Base-by-base conservation (phyloP, 2,329 filamentous ascomycete species). In the Teratosphaeria destructans region DNA sequence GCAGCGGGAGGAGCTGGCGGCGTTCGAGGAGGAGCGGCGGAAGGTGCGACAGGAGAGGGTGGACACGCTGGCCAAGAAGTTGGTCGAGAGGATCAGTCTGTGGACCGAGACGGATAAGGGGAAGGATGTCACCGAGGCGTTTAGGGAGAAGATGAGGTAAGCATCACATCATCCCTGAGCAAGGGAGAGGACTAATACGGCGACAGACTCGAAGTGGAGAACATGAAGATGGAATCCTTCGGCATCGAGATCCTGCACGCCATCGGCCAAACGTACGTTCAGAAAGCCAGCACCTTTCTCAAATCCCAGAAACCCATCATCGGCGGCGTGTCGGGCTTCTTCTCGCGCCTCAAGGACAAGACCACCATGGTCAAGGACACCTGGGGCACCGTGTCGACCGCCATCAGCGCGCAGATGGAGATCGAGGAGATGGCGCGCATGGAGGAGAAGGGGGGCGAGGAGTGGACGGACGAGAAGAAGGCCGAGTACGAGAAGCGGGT, bases 371-470 rank as follows among this genome's bases (percentile, higher is more conserved):
- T 95, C 69, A 97, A 97, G 81, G 94, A 99, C 71, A 97, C 94
- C 1, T 99, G 94, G 94, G 93, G 89, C 71, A 99, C 94, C 34
- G 96, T 99, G 72, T 91, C 86, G 64, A 95, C 90, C 57, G 94
- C 94, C 47, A 95, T 99, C 65, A 92, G 96, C 71, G 94, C 94
- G 29, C 94, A 99, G 78, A 88, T 96, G 79, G 96, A 92, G 61
- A 96, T 99, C 85, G 93, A 99, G 78, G 93, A 96, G 75, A 97
- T 99, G 94, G 92, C 91, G 58, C 91, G 93, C 74, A 81, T 93
- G 76, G 94, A 99, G 78, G 89, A 96, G 79, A 86, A 87, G 70
- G 94, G 93, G 57, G 94, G 94, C 56, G 94, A 96, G 59, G 91
- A 96, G 62, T 99, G 94, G 94, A 97, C 94, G 0, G 94, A 99